A percentile compares a stretch with the other conserved stretches of the same genome.
phyloP scores from a whole-genome alignment of 2,329 filamentous ascomycete species.

The Fusarium heterosporum region DNA sequence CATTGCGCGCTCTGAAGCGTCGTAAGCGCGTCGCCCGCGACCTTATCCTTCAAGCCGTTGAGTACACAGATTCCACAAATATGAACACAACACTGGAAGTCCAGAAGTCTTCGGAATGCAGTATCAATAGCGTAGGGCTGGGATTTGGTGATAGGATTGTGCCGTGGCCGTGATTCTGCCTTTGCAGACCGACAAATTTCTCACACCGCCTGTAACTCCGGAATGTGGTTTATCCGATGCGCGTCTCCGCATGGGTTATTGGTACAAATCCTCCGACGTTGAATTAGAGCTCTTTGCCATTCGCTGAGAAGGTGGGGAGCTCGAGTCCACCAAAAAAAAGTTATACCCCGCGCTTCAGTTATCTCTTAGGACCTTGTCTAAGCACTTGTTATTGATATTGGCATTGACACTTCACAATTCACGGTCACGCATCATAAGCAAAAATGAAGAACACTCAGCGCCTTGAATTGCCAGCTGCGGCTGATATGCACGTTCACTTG shows the following conservation, averaged over 20 bases:
- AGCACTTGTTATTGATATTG: slow-evolving; percentile 2
- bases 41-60: slow-evolving; percentile 37
- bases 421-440: not conserved
- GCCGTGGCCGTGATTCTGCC: slow-evolving; percentile 53
- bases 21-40: slow-evolving; percentile 47
- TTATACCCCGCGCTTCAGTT: slow-evolving; percentile 21
- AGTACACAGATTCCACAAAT: slow-evolving; percentile 32
- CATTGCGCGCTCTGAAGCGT: slow-evolving; percentile 63
- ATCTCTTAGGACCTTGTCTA: slow-evolving; percentile 10
- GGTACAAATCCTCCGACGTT: slow-evolving; percentile 26
- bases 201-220: slow-evolving; percentile 53
- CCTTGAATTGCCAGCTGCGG: slow-evolving; percentile 70
- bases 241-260: not conserved
- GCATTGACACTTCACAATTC: not conserved
- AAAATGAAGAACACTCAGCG: slow-evolving; percentile 46
- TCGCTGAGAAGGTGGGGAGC: slow-evolving; percentile 11
- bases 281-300: slow-evolving; percentile 2
- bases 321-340: slow-evolving; percentile 23
- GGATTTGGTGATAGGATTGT: slow-evolving; percentile 46
- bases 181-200: slow-evolving; percentile 57
- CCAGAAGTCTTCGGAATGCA: slow-evolving; percentile 21
- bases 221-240: slow-evolving; percentile 43
- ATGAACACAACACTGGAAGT: slow-evolving; percentile 23
- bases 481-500: slow-evolving; percentile 78
- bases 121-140: slow-evolving; percentile 31